phyloP scores from a whole-genome alignment of 208 protist species.

The Crithidia thermophila region DNA sequence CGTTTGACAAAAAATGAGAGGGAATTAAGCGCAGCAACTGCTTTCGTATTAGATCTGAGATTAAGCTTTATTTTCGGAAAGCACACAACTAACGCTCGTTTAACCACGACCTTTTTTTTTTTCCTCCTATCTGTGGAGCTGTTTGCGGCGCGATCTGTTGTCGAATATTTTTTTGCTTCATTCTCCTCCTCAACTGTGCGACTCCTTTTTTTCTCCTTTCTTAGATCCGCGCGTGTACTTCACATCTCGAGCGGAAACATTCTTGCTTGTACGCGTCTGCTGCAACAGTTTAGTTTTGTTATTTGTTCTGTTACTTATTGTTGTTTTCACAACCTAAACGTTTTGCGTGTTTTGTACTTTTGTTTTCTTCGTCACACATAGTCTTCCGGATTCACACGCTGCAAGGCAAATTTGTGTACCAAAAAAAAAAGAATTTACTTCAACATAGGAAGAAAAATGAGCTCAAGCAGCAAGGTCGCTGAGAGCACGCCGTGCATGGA shows the following conservation, averaged over 20 bases:
- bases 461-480: constrained; percentile 9
- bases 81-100: no score
- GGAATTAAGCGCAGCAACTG: no score
- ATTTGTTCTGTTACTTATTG: no score
- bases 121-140: not conserved
- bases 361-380: not conserved
- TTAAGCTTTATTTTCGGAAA: no score
- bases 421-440: not conserved
- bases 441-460: not conserved
- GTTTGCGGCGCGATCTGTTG: not conserved
- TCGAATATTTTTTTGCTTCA: not conserved
- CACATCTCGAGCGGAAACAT: not conserved
- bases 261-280: not conserved
- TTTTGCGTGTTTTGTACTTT: no score
- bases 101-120: no score
- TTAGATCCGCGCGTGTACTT: not conserved
- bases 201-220: constrained; percentile 16
- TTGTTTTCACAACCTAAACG: no score
- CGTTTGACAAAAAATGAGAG: no score
- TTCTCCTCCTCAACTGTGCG: not conserved
- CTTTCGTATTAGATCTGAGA: no score
- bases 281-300: no score
- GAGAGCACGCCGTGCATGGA: constrained; percentile 36
- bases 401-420: not conserved
- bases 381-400: not conserved